Conservation (phyloP, 306 rosid species). For the Sicyos edulis region DNA sequence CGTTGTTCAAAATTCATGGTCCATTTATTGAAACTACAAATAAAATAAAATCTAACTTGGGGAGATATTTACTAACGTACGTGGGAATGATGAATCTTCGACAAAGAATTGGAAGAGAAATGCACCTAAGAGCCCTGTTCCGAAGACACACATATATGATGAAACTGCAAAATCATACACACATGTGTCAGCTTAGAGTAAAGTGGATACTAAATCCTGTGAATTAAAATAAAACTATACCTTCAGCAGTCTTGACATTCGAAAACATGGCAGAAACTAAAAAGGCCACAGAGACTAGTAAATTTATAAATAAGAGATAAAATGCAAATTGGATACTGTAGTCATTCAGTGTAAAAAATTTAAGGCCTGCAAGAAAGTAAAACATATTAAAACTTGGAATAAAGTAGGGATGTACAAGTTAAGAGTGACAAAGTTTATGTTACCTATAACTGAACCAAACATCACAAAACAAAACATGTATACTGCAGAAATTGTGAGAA, state of each 20-base stretch:
- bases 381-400: not conserved
- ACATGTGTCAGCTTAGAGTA: not conserved
- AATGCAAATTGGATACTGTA: constrained; percentile 79
- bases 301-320: constrained; percentile 67
- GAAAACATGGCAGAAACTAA: constrained; percentile 58
- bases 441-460: constrained; percentile 81
- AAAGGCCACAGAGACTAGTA: constrained; percentile 77
- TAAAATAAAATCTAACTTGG: not conserved
- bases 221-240: constrained; percentile 30
- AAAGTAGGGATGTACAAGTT: not conserved
- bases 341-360: constrained; percentile 69
- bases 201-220: not conserved
- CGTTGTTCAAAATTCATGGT: not conserved
- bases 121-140: constrained; percentile 70
- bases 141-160: constrained; percentile 70
- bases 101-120: constrained; percentile 66
- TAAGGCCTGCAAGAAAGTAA: constrained; percentile 51
- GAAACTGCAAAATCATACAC: constrained; percentile 40
- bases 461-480: constrained; percentile 68
- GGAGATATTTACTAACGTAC: constrained; percentile 54
- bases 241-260: constrained; percentile 76
- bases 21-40: not conserved
- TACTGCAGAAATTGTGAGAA: constrained; percentile 46
- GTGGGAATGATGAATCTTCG: constrained; percentile 57
- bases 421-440: constrained; percentile 5